Evolutionary conservation across 768 basidiomycete species (phyloP).

Genomic region (Leccinum barrowsii): DNA sequence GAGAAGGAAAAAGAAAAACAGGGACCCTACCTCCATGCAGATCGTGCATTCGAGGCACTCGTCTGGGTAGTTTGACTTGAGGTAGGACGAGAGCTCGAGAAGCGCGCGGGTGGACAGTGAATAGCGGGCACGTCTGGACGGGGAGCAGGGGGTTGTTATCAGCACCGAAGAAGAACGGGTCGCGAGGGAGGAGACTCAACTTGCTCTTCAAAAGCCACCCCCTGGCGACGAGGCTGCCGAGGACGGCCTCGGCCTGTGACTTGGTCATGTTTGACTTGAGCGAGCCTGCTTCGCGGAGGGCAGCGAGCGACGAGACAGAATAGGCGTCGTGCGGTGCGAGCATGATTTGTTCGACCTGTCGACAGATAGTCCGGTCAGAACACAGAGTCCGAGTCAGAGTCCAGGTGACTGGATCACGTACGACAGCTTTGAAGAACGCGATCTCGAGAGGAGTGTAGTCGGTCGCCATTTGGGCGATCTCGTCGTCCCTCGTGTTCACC

Average conservation of each 20-base stretch:
- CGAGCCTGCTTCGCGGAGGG: constrained; percentile 63
- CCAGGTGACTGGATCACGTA: constrained; percentile 34
- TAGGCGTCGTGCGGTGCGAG: constrained; percentile 70
- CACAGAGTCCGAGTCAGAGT: too few species aligned
- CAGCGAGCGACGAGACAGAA: constrained; percentile 74
- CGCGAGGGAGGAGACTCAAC: constrained; percentile 36
- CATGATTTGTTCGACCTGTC: constrained; percentile 85
- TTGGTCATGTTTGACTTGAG: constrained; percentile 68
- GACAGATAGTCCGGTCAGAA: neutral
- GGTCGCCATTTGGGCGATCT: constrained; percentile 80
- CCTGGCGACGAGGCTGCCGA: constrained; percentile 79
- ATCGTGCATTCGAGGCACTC: constrained; percentile 70
- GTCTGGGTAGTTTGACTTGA: constrained; percentile 69
- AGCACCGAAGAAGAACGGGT: neutral
- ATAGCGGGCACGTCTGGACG: constrained; percentile 60
- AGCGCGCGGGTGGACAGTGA: constrained; percentile 72
- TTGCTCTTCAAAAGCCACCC: constrained; percentile 77
- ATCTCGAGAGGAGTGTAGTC: constrained; percentile 80
- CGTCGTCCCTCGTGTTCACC: constrained; percentile 81
- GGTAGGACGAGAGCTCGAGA: constrained; percentile 69
- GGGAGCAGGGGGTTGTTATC: neutral
- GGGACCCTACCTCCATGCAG: constrained; percentile 57
- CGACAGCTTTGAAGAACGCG: constrained; percentile 79
- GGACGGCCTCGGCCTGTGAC: constrained; percentile 65
- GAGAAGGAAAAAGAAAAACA: neutral